These are phyloP conservation scores for Silene uniflora DNA, from an alignment of 148 eudicot genomes.

Conservation along the genomic window DNA sequence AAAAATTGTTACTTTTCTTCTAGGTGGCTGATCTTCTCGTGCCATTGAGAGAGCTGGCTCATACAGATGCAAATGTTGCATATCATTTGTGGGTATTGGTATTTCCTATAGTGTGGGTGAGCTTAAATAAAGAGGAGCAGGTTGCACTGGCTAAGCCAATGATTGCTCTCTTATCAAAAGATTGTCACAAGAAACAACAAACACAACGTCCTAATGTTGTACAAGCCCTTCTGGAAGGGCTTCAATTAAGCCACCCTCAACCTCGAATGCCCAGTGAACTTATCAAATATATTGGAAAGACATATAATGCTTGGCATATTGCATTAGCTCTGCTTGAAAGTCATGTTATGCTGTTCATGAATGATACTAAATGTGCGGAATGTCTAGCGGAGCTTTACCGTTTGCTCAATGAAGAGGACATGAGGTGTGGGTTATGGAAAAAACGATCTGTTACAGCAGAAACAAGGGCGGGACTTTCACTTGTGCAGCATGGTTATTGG, in stretches of 20 bases:
- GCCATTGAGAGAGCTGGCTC: constrained; percentile 96
- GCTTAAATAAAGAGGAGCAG: constrained; percentile 94
- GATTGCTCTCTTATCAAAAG: constrained; percentile 85
- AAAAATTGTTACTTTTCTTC: constrained; percentile 15
- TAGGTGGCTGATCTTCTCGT: constrained; percentile 91
- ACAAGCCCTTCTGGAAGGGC: constrained; percentile 97
- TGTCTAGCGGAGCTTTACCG: constrained; percentile 97
- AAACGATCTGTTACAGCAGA: constrained; percentile 86
- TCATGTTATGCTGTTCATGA: constrained; percentile 89
- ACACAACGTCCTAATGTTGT: constrained; percentile 90
- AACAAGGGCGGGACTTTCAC: constrained; percentile 93
- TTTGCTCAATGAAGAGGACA: constrained; percentile 95
- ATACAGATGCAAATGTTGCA: constrained; percentile 98
- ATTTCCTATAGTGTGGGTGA: constrained; percentile 98
- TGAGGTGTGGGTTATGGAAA: constrained; percentile 99
- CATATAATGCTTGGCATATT: constrained; percentile 98
- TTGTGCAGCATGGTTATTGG: constrained; percentile 98
- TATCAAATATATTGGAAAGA: constrained; percentile 93
- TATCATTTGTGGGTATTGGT: constrained; percentile 97
- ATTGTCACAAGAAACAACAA: constrained; percentile 90
- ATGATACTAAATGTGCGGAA: constrained; percentile 87
- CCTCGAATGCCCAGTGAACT: constrained; percentile 99
- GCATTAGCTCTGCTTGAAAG: constrained; percentile 90
- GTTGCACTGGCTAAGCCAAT: constrained; percentile 91
- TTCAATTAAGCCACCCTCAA: constrained; percentile 97